phyloP scores from a whole-genome alignment of 2,329 filamentous ascomycete species.

The Aspergillus sclerotialis region DNA sequence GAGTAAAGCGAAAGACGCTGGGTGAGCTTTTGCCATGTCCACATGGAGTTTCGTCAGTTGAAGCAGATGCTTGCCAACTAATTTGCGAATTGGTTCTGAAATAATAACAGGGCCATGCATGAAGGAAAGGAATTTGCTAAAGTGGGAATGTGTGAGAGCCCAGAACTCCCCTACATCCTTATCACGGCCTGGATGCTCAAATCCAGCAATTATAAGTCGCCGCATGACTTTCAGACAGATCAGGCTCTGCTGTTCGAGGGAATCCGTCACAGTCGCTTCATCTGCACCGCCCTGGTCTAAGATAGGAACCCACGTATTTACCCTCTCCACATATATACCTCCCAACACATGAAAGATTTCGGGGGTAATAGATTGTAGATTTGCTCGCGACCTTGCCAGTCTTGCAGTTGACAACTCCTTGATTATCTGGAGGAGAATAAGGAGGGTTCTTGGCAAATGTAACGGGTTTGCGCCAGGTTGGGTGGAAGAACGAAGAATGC shows the following conservation, averaged over 20 bases:
- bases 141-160: conserved; percentile 68
- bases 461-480: conserved; percentile 51
- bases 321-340: conserved; percentile 69
- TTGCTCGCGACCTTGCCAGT: conserved; percentile 65
- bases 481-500: conserved; percentile 53
- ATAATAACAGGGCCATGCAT: conserved; percentile 53
- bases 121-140: conserved; percentile 66
- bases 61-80: conserved; percentile 78
- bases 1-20: conserved; percentile 74
- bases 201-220: conserved; percentile 71
- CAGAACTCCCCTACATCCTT: conserved; percentile 72
- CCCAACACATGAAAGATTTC: conserved; percentile 77
- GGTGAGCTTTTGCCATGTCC: conserved; percentile 72
- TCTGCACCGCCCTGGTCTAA: conserved; percentile 53
- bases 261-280: conserved; percentile 52
- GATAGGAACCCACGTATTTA: conserved; percentile 60
- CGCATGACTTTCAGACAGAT: conserved; percentile 72
- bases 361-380: conserved; percentile 69
- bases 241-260: conserved; percentile 72
- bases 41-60: conserved; percentile 90
- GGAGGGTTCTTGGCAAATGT: conserved; percentile 64
- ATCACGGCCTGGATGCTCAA: conserved; percentile 75
- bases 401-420: conserved; percentile 84
- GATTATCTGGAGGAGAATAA: conserved; percentile 75
- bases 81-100: conserved; percentile 46